phyloP scores from a whole-genome alignment of 345 rosid genomes.

The Syzygium aqueum region DNA sequence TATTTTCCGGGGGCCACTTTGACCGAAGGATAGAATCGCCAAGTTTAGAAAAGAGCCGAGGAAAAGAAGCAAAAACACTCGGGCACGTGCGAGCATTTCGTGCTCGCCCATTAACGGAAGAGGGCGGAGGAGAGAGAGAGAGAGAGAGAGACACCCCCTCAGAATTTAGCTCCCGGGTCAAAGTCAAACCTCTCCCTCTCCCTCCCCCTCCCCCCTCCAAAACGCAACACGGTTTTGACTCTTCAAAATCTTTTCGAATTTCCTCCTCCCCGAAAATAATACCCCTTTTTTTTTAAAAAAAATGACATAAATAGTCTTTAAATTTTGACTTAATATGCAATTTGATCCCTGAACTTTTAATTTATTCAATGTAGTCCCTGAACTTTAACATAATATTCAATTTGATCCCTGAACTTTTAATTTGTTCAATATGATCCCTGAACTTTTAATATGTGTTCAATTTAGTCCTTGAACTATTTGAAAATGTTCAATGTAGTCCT shows the following conservation, averaged over 20 bases:
- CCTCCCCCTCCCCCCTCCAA: background rate
- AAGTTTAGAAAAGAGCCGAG: background rate
- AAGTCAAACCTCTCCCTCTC: background rate
- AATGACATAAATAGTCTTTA: too few relatives aligned
- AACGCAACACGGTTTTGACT: constrained; percentile 44
- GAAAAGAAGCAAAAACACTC: background rate
- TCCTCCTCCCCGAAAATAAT: background rate
- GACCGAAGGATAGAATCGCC: background rate
- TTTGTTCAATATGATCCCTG: too few relatives aligned
- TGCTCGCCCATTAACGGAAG: background rate
- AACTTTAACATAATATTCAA: too few relatives aligned
- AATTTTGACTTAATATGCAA: too few relatives aligned
- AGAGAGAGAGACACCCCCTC: background rate
- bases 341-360: too few relatives aligned
- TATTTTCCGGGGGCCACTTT: background rate
- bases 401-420: too few relatives aligned
- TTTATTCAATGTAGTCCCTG: too few relatives aligned
- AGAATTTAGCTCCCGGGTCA: background rate
- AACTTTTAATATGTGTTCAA: too few relatives aligned
- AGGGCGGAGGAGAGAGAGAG: background rate
- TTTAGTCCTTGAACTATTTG: too few relatives aligned
- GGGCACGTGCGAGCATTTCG: background rate
- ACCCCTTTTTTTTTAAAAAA: background rate
- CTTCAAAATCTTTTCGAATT: background rate
- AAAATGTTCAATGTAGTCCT: too few relatives aligned